phyloP scores from a whole-genome alignment of 768 basidiomycete genomes.

The Pleurotus giganteus region DNA sequence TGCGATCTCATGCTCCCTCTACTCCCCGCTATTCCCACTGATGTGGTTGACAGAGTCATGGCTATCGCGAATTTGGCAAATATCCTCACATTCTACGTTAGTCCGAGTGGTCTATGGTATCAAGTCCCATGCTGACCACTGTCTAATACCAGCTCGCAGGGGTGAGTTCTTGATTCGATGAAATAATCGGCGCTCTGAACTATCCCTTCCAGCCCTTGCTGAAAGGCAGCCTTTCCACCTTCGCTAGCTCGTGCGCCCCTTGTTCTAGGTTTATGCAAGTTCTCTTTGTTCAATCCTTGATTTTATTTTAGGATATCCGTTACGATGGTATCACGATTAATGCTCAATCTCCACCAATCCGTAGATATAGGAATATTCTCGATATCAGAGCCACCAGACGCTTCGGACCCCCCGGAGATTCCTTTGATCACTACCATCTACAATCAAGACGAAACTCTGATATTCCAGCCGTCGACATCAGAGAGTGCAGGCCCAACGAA shows the following conservation, averaged over 20 bases:
- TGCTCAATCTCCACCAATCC: conserved; percentile 1
- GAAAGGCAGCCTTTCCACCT: neutral
- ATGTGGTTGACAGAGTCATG: conserved; percentile 40
- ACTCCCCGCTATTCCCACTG: neutral
- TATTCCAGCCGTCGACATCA: no score
- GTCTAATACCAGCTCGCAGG: neutral
- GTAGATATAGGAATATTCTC: neutral
- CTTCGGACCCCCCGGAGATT: no score
- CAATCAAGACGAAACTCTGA: no score
- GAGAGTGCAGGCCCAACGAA: no score
- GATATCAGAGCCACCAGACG: neutral
- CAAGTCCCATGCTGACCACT: neutral
- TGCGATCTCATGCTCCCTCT: conserved; percentile 23
- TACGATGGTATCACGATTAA: neutral
- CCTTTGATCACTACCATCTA: no score
- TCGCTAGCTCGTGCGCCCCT: neutral
- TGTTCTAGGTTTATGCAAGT: neutral
- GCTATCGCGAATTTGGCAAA: conserved; percentile 49
- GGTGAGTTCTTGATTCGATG: neutral
- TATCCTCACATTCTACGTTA: conserved; percentile 28
- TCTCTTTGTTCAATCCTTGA: neutral
- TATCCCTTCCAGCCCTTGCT: neutral
- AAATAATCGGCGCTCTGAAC: neutral
- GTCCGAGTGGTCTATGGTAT: neutral
- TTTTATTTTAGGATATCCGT: neutral